Evolutionary conservation across 768 basidiomycete species (phyloP).

Genomic region (Exsudoporus frostii): DNA sequence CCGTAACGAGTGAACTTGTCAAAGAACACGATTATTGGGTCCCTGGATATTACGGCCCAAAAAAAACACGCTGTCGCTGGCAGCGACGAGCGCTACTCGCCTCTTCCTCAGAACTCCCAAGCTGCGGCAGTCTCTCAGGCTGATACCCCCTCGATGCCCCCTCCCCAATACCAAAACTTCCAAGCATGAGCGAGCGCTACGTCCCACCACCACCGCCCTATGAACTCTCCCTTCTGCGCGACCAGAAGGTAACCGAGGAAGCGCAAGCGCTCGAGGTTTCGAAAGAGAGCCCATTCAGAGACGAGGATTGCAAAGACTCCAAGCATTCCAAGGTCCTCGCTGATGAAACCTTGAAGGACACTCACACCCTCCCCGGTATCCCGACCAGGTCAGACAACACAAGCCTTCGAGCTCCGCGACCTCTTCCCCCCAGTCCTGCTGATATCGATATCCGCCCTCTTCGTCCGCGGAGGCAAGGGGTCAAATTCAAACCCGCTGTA

Average conservation of each 20-base stretch:
- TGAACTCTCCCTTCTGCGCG: constrained; percentile 40
- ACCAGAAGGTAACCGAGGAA: constrained; percentile 46
- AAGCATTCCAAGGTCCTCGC: constrained; percentile 8
- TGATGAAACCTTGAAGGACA: constrained; percentile 3
- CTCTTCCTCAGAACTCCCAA: not conserved
- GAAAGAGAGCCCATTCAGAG: constrained; percentile 9
- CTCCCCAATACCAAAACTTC: no score
- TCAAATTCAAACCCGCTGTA: not conserved
- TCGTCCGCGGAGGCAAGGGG: not conserved
- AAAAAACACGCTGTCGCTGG: constrained; percentile 13
- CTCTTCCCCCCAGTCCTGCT: constrained; percentile 26
- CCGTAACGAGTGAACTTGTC: not conserved
- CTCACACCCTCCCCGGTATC: not conserved
- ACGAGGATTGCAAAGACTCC: constrained; percentile 15
- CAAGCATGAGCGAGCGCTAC: constrained; percentile 25
- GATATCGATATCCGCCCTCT: constrained; percentile 1
- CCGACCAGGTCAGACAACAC: not conserved
- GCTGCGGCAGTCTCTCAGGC: not conserved
- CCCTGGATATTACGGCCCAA: not conserved
- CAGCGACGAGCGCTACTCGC: constrained; percentile 8
- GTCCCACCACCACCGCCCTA: constrained; percentile 42
- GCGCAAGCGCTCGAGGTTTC: constrained; percentile 9
- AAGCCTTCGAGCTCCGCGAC: constrained; percentile 14
- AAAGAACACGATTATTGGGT: not conserved
- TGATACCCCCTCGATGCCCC: not conserved